phyloP scores from a whole-genome alignment of 2,329 filamentous ascomycete species.

The Sclerotinia glacialis region DNA sequence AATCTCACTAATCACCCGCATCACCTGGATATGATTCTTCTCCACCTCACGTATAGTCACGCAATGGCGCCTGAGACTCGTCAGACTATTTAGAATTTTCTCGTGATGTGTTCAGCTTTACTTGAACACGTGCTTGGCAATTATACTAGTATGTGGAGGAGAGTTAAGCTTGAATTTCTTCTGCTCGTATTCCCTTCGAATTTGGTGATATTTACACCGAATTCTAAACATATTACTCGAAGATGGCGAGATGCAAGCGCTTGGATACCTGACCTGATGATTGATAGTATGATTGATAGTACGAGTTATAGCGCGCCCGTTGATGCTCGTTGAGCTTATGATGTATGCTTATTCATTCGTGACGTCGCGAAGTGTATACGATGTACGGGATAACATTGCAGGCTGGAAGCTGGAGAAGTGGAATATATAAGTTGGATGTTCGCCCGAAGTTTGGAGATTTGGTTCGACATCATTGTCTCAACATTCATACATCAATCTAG shows the following conservation, averaged over 20 bases:
- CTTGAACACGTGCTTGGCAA: neutral
- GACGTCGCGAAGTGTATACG: neutral
- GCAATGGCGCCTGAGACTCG: neutral
- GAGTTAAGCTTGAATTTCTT: neutral
- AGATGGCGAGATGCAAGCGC: neutral
- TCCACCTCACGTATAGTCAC: neutral
- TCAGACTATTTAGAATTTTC: neutral
- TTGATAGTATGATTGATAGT: neutral
- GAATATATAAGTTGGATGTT: neutral
- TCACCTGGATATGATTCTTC: neutral
- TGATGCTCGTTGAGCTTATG: neutral
- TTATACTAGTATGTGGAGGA: neutral
- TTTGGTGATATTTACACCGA: neutral
- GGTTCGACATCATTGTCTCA: neutral
- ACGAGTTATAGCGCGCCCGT: neutral
- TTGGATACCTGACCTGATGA: neutral
- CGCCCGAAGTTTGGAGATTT: neutral
- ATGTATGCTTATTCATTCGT: neutral
- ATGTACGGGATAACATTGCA: neutral
- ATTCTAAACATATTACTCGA: neutral
- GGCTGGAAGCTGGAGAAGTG: neutral
- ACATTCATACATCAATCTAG: neutral
- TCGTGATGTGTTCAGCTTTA: neutral
- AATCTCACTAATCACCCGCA: conserved; percentile 3
- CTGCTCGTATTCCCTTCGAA: neutral